Conservation (phyloP, 208 protist species). For the Porcisia hertigi region DNA sequence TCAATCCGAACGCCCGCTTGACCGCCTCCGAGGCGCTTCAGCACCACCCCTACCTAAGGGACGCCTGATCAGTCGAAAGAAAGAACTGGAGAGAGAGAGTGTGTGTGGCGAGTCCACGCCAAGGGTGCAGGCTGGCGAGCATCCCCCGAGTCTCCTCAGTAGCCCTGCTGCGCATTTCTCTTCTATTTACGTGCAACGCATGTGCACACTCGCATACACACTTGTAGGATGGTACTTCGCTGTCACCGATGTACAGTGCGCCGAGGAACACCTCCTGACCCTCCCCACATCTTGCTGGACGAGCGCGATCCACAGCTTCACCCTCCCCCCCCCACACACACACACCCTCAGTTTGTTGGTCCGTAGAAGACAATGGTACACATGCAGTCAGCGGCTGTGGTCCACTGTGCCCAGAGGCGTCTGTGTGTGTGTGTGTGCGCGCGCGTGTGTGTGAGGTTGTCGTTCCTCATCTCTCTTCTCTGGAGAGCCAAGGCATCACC, state of each 20-base stretch:
- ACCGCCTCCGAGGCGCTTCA: conserved; percentile 59
- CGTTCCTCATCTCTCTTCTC: background rate
- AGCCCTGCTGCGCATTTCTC: background rate
- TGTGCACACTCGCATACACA: background rate
- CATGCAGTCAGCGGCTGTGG: background rate
- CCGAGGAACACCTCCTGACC: background rate
- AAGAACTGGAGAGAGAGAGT: background rate
- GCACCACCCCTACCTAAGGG: conserved; percentile 69
- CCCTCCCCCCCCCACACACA: no score
- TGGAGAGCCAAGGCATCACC: background rate
- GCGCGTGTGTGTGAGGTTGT: background rate
- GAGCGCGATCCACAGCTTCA: background rate
- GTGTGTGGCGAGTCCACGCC: background rate
- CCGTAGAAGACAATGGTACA: background rate
- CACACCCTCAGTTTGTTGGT: background rate
- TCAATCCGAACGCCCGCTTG: conserved; percentile 47
- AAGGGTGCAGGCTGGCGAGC: background rate
- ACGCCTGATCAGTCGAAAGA: background rate
- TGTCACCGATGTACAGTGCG: background rate
- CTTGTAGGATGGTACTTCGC: background rate
- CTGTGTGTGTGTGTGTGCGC: background rate
- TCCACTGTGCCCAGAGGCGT: background rate
- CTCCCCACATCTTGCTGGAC: background rate
- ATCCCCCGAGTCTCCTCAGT: background rate
- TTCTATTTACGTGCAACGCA: background rate